These are phyloP conservation scores for Domatiomyces catenatus DNA, from an alignment of 2,329 filamentous ascomycete genomes.

Conservation along the genomic window DNA sequence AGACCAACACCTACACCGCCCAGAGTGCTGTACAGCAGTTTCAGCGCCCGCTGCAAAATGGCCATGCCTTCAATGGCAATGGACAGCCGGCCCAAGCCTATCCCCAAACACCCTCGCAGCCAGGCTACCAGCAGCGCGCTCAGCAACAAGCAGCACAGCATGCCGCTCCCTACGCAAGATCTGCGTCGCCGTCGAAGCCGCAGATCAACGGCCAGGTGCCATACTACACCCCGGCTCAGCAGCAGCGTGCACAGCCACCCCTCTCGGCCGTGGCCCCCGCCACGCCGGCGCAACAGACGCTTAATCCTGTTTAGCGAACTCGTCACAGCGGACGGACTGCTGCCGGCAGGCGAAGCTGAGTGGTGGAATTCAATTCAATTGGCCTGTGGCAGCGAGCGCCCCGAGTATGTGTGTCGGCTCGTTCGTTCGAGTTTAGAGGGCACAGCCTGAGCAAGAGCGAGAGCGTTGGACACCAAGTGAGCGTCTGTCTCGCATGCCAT, in stretches of 20 bases:
- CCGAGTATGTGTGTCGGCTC: too few species aligned
- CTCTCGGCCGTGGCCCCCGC: not conserved
- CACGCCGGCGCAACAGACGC: not conserved
- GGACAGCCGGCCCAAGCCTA: conserved; percentile 4
- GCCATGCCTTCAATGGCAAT: conserved; percentile 13
- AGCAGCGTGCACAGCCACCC: not conserved
- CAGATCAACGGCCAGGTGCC: conserved; percentile 11
- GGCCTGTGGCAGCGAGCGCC: not conserved
- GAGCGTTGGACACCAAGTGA: too few species aligned
- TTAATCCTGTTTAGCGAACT: not conserved
- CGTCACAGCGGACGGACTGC: not conserved
- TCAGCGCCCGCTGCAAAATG: conserved; percentile 26
- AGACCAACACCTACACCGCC: conserved; percentile 20
- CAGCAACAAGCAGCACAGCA: conserved; percentile 10
- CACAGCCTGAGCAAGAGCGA: too few species aligned
- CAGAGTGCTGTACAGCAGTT: conserved; percentile 25
- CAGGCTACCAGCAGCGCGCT: conserved; percentile 19
- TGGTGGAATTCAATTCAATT: too few species aligned
- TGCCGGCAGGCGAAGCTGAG: not conserved
- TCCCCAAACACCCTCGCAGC: conserved; percentile 15
- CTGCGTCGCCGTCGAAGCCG: conserved; percentile 13
- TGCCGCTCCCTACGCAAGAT: conserved; percentile 2
- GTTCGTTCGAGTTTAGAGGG: too few species aligned
- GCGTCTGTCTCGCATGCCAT: too few species aligned
- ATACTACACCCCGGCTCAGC: not conserved